Conservation (phyloP, 2,329 filamentous ascomycete species). For the Phyllosticta citribraziliensis region DNA sequence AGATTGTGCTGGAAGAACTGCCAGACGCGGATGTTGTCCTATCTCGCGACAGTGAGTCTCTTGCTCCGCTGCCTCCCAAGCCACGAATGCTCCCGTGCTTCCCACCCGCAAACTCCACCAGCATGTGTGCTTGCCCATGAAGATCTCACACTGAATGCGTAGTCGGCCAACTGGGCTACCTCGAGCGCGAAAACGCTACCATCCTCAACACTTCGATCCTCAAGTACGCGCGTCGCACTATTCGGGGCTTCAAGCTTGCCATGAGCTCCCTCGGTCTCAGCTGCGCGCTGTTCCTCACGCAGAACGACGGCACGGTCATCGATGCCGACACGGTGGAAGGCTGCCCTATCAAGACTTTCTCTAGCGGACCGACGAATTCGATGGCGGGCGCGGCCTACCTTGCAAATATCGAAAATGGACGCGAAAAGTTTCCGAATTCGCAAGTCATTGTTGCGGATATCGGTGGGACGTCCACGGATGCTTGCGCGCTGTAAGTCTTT, state of each 20-base stretch:
- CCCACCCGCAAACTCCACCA: too few species aligned
- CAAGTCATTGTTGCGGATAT: slow-evolving; percentile 48
- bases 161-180: slow-evolving; percentile 31
- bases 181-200: slow-evolving; percentile 56
- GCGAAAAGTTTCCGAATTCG: slow-evolving; percentile 8
- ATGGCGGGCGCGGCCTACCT: slow-evolving; percentile 45
- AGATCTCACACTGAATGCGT: slow-evolving; percentile 37
- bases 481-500: slow-evolving; percentile 44
- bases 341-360: slow-evolving; percentile 52
- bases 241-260: slow-evolving; percentile 45
- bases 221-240: slow-evolving; percentile 46
- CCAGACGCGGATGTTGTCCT: background rate
- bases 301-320: slow-evolving; percentile 55
- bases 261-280: slow-evolving; percentile 44
- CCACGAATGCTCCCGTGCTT: slow-evolving; percentile 14
- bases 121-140: slow-evolving; percentile 21
- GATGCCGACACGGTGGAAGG: slow-evolving; percentile 44
- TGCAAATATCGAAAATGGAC: slow-evolving; percentile 21
- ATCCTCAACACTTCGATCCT: slow-evolving; percentile 56
- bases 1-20: slow-evolving; percentile 21
- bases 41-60: background rate
- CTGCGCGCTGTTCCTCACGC: slow-evolving; percentile 44
- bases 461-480: slow-evolving; percentile 56
- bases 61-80: slow-evolving; percentile 15
- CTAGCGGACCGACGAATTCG: slow-evolving; percentile 54